These are phyloP conservation scores for Aurinia saxatilis DNA, from an alignment of 345 rosid species.

Conservation along the genomic window DNA sequence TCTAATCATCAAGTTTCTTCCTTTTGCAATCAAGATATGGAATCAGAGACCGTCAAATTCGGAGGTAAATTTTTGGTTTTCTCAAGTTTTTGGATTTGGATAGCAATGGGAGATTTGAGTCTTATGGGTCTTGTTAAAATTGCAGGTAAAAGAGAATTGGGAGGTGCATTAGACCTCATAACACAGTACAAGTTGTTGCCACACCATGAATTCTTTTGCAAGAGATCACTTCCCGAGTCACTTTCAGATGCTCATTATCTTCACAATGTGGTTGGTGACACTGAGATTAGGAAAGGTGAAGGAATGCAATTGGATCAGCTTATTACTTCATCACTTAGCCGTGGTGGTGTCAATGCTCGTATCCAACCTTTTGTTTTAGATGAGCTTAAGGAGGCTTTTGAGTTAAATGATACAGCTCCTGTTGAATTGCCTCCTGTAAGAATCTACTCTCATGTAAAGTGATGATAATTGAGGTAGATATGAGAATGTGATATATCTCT, in stretches of 20 bases:
- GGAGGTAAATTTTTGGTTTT: constrained; percentile 11
- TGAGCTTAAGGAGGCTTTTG: constrained; percentile 65
- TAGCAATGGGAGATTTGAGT: too few species aligned
- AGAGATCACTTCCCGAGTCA: constrained; percentile 71
- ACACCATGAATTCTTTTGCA: constrained; percentile 77
- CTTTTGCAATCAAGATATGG: constrained; percentile 4
- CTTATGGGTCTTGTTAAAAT: neutral
- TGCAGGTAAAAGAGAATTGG: constrained; percentile 65
- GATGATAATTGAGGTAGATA: neutral
- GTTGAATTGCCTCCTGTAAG: constrained; percentile 61
- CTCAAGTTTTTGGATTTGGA: neutral
- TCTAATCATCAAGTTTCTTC: neutral
- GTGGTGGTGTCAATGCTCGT: constrained; percentile 35
- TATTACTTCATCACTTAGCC: constrained; percentile 29
- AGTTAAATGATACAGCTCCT: constrained; percentile 51
- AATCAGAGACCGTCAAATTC: constrained; percentile 23
- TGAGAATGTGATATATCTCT: neutral
- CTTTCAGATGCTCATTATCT: constrained; percentile 71
- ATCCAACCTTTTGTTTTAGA: constrained; percentile 70
- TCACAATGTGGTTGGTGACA: constrained; percentile 67
- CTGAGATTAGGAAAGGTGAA: constrained; percentile 74
- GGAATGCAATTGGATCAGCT: constrained; percentile 87
- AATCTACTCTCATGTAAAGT: neutral
- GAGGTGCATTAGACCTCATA: constrained; percentile 76
- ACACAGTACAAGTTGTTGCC: constrained; percentile 61